These are phyloP conservation scores for Monilinia fructigena DNA, from an alignment of 2,329 filamentous ascomycete genomes.

Conservation along the genomic window DNA sequence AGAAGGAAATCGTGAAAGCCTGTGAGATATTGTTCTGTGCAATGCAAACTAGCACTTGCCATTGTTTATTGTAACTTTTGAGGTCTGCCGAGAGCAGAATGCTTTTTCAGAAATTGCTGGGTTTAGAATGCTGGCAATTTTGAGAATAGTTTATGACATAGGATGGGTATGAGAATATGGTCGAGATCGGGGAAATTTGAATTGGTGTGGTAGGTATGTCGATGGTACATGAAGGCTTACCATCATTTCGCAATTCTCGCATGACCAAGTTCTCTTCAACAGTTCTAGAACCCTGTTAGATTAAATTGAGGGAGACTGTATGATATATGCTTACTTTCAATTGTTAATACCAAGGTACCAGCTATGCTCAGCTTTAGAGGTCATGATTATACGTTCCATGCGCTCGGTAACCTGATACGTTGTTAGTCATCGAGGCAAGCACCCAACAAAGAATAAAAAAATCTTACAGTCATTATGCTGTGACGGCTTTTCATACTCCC, in stretches of 20 bases:
- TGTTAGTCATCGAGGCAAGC: background rate
- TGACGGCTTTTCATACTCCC: background rate
- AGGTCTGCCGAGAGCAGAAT: background rate
- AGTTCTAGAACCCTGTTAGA: background rate
- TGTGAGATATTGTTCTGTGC: background rate
- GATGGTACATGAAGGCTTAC: background rate
- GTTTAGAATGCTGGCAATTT: background rate
- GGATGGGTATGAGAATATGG: background rate
- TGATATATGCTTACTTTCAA: background rate
- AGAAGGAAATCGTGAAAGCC: background rate
- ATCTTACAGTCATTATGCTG: background rate
- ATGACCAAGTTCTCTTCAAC: background rate
- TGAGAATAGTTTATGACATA: background rate
- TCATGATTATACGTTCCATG: background rate
- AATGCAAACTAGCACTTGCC: background rate
- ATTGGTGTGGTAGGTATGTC: background rate
- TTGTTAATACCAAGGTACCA: background rate
- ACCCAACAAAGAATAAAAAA: too few species aligned
- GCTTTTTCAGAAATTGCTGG: background rate
- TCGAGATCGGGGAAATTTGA: background rate
- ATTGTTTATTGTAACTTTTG: background rate
- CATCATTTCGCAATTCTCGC: conserved; percentile 10
- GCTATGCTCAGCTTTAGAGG: background rate
- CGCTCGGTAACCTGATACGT: background rate
- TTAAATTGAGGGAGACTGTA: background rate